A percentile compares a stretch with the other conserved stretches of the same genome.
phyloP scores from a whole-genome alignment of 495 filamentous ascomycete species.

The Articulospora tetracladia region DNA sequence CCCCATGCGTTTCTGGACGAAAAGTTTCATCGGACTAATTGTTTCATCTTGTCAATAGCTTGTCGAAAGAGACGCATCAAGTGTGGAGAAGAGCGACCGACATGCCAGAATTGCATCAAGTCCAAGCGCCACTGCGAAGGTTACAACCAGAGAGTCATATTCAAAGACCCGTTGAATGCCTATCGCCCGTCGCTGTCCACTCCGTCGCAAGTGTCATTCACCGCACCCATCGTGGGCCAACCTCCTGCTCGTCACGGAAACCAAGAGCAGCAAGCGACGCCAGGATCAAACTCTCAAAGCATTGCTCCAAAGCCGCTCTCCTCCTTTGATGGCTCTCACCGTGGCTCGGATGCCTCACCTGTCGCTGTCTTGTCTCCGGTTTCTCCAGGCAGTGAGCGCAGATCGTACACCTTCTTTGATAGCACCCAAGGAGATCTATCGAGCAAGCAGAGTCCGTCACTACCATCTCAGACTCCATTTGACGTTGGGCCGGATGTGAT shows the following conservation, averaged over 20 bases:
- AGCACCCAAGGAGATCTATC: background rate
- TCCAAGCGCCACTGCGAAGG: slow-evolving; percentile 93
- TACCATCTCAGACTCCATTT: background rate
- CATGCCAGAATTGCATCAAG: slow-evolving; percentile 89
- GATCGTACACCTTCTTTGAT: slow-evolving; percentile 8
- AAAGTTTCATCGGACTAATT: background rate
- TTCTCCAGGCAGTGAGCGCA: background rate
- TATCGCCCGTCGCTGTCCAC: slow-evolving; percentile 20
- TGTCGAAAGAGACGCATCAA: slow-evolving; percentile 96
- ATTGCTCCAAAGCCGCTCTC: background rate
- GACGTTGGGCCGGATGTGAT: slow-evolving; percentile 11
- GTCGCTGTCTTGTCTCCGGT: background rate
- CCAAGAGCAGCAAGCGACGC: background rate
- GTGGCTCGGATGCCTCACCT: background rate
- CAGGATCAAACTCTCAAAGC: background rate
- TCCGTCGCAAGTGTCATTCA: slow-evolving; percentile 4
- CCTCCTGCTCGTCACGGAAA: background rate
- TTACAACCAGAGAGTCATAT: slow-evolving; percentile 87
- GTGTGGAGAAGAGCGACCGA: slow-evolving; percentile 88
- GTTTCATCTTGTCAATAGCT: slow-evolving; percentile 43
- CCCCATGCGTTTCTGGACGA: background rate
- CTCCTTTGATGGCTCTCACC: background rate
- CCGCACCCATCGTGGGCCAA: background rate
- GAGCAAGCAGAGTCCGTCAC: background rate
- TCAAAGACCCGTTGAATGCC: slow-evolving; percentile 71